A percentile compares a stretch with the other conserved stretches of the same genome.
Conservation (phyloP, 176 grass and related monocot genomes). For the Phragmites australis region DNA sequence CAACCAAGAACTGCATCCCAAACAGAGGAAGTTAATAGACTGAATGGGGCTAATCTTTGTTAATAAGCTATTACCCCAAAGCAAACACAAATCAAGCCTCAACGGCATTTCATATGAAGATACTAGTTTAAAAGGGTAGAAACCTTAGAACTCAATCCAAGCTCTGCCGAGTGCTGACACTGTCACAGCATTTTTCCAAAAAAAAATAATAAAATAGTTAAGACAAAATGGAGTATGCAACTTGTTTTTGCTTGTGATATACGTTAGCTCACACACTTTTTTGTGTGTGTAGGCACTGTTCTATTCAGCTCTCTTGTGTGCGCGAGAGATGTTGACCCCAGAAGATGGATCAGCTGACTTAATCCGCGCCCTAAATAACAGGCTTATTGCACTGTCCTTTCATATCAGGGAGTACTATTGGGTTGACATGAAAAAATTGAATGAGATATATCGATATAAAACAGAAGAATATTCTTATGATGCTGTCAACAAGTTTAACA, state of each 20-base stretch:
- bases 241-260: background rate
- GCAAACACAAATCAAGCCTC: background rate
- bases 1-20: background rate
- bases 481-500: constrained; percentile 93
- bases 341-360: constrained; percentile 91
- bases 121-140: background rate
- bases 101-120: background rate
- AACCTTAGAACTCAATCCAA: background rate
- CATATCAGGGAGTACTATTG: constrained; percentile 94
- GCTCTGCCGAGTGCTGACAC: background rate
- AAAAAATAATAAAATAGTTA: background rate
- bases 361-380: constrained; percentile 84
- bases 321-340: constrained; percentile 79
- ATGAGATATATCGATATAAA: constrained; percentile 96
- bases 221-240: background rate
- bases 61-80: background rate
- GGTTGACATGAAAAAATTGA: constrained; percentile 79
- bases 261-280: constrained; percentile 7
- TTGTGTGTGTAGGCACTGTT: constrained; percentile 70
- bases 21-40: background rate
- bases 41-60: background rate
- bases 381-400: constrained; percentile 82
- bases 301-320: constrained; percentile 86
- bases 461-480: constrained; percentile 92
- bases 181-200: too few species aligned